Evolutionary conservation across 345 rosid genomes (phyloP).

Genomic region (Dipteronia dyeriana): DNA sequence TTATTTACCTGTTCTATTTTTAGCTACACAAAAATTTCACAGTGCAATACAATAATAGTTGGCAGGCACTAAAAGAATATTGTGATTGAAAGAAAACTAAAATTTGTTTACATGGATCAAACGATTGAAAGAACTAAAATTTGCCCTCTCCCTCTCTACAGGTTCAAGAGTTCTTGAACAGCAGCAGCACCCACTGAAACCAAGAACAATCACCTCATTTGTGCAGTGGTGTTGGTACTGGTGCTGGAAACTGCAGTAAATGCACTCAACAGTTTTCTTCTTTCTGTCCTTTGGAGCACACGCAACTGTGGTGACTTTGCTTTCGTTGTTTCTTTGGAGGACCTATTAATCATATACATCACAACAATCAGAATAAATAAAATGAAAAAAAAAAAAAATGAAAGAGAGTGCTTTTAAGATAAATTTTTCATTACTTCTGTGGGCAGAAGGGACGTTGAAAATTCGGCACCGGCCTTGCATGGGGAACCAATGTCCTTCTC

Average conservation of each 20-base stretch:
- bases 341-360: slow-evolving; percentile 46
- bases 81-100: neutral
- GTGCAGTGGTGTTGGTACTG: slow-evolving; percentile 45
- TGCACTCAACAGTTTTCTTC: slow-evolving; percentile 15
- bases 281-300: slow-evolving; percentile 44
- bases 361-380: neutral
- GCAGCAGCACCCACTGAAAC: neutral
- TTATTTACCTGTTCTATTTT: neutral
- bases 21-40: neutral
- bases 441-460: slow-evolving; percentile 89
- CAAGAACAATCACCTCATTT: slow-evolving; percentile 42
- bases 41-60: too few species aligned
- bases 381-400: neutral
- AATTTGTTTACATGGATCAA: neutral
- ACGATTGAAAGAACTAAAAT: too few species aligned
- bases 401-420: neutral
- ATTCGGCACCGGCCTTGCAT: slow-evolving; percentile 85
- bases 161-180: slow-evolving; percentile 93
- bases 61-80: neutral
- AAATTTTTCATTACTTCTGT: slow-evolving; percentile 46
- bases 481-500: slow-evolving; percentile 92
- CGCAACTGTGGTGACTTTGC: slow-evolving; percentile 66
- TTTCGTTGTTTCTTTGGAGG: slow-evolving; percentile 58
- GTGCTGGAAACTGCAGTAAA: slow-evolving; percentile 41
- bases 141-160: neutral